Evolutionary conservation across 768 basidiomycete genomes (phyloP), one percentile per base, ranked within the genome.

Genomic region (Psilocybe cubensis): DNA sequence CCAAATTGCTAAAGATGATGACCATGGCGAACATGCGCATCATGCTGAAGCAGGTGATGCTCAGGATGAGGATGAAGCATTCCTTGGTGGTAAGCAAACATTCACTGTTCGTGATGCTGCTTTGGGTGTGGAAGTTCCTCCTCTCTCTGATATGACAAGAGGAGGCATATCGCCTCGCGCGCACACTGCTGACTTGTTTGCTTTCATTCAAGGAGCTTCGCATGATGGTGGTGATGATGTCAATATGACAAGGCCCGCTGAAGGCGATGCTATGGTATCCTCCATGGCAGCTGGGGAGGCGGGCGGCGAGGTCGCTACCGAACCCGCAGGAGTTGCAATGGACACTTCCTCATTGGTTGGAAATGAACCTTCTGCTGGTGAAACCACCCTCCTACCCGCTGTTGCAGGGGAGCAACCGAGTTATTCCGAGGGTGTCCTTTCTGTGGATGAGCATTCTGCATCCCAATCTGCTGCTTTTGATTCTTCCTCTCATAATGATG

Each of bases 181-280:
- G 79, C 83, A 77, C 80, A 76, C 78, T 70, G 73, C 89, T 91
- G 73, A 91, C 83, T 69, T 63, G 73, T 70, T 70, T 68, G 66
- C 72, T 68, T 68, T 79, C 66, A 76, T 75, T 81, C 71, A 81
- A 83, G 82, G 80, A 72, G 69, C 74, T 71, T 63, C 70, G 75
- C 67, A 70, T 71, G 72, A 67, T 74, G 74, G 70, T 70, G 67
- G 72, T 60, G 70, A 79, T 74, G 69, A 79, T 74, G 72, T 78
- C 73, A 74, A 70, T 65, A 74, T 64, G 62, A 46, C 65, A 48
- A 64, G 58, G 60, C 57, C 53, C 41, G 67, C 62, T 69, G 74
- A 66, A 46, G 56, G 60, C 66, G 62, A 68, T 61, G 63, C 61
- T 60, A 29, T 52, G 56, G 58, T 57, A 33, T 46, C 54, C 52